Percentiles rank a stretch among this genome's conserved stretches.
Evolutionary conservation across 176 grass and related monocot genomes (phyloP).

Genomic region (Phoenix roebelenii): DNA sequence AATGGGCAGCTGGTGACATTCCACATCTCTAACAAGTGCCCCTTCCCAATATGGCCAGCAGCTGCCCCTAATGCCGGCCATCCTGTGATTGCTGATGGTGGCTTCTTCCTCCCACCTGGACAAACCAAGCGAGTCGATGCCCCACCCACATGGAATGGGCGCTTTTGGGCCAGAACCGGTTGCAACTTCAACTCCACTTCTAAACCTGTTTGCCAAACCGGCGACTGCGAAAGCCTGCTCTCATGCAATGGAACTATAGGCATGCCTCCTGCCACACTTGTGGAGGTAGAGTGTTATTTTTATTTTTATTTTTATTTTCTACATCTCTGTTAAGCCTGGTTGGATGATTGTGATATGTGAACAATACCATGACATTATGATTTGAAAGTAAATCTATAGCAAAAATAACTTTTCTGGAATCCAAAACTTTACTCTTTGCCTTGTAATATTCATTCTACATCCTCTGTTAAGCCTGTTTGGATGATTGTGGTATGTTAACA

Average conservation of each 20-base stretch:
- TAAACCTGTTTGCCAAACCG: conserved; percentile 35
- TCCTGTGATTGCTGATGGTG: conserved; percentile 50
- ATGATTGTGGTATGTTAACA: too few relatives aligned
- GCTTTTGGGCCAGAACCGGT: conserved; percentile 67
- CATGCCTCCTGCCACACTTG: conserved; percentile 53
- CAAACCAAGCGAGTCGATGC: conserved; percentile 38
- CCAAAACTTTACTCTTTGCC: too few relatives aligned
- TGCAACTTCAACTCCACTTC: conserved; percentile 35
- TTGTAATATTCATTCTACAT: too few relatives aligned
- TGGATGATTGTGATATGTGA: too few relatives aligned
- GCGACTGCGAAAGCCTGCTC: conserved; percentile 60
- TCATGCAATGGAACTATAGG: conserved; percentile 74
- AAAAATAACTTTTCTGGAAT: too few relatives aligned
- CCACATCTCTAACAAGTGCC: conserved; percentile 59
- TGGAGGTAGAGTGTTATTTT: conserved; percentile 33
- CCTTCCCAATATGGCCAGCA: conserved; percentile 77
- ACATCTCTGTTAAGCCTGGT: too few relatives aligned
- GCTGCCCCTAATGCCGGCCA: conserved; percentile 60
- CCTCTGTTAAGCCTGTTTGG: too few relatives aligned
- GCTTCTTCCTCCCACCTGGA: conserved; percentile 51
- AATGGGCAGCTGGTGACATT: conserved; percentile 26
- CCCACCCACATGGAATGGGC: conserved; percentile 65
- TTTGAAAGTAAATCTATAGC: too few relatives aligned
- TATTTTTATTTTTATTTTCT: too few relatives aligned
- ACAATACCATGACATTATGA: too few relatives aligned